Evolutionary conservation across 2,329 filamentous ascomycete genomes (phyloP), one percentile per base, ranked within the genome.

Genomic region (Leptosphaerulina australis): DNA sequence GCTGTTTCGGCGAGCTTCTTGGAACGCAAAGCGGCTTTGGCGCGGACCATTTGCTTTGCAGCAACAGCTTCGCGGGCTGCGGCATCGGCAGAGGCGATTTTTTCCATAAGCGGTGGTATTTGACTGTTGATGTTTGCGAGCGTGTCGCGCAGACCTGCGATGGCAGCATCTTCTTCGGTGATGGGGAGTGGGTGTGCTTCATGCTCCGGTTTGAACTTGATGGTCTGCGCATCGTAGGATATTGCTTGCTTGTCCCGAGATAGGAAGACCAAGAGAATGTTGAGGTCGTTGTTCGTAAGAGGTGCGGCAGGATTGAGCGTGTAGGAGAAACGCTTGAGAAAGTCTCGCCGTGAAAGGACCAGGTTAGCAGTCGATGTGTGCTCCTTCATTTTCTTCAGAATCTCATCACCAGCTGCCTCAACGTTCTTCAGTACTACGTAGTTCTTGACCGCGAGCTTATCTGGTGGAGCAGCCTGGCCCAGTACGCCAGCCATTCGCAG

Each of bases 1-100:
- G 86, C 88, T 2, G 82, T 77, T 71, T 97, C 91, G 21, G 88
- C 86, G 6, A 89, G 77, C 71, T 94, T 97, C 77, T 91, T 96
- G 4, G 86, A 88, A 41, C 88, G 87, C 10, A 99, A 81, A 0
- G 90, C 86, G 0, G 88, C 87, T 24, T 93, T 81, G 8, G 93
- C 94, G 0, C 86, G 81, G 18, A 88, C 76, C 34, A 84, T 82
- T 69, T 95, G 92, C 68, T 92, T 90, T 35, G 81, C 81, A 4
- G 78, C 76, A 0, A 96, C 84, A 0, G 91, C 88, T 17, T 82
- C 79, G 55, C 88, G 87, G 0, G 91, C 91, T 4, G 82, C 76
- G 10, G 63, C 54, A 39, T 81, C 79, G 2, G 82, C 74, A 7
- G 74, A 70, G 0, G 71, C 66, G 40, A 86, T 78, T 40, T 80